Conservation (phyloP, 345 rosid species). For the Geranium rotundifolium region DNA sequence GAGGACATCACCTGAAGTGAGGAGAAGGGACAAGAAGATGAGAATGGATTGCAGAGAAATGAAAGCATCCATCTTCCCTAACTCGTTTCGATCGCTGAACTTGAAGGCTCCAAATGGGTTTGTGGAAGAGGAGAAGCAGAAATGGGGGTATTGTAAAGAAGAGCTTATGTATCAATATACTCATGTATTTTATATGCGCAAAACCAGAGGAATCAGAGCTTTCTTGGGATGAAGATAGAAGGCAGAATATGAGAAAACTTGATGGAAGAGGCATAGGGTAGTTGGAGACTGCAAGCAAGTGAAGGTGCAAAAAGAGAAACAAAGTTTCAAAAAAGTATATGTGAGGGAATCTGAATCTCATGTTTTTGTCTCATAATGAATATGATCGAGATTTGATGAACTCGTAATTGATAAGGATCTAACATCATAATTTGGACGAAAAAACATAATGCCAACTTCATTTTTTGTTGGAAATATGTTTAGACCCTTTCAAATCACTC, state of each 20-base stretch:
- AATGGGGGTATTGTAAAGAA: conserved; percentile 35
- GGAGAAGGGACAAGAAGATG: conserved; percentile 39
- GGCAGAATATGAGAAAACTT: conserved; percentile 89
- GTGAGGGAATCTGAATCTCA: conserved; percentile 16
- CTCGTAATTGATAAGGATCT: no score
- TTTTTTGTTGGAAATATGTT: neutral
- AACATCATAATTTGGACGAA: no score
- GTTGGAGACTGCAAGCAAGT: conserved; percentile 76
- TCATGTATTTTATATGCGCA: conserved; percentile 18
- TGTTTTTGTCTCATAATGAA: neutral
- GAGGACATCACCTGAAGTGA: conserved; percentile 52
- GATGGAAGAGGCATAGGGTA: conserved; percentile 72
- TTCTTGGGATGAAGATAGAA: conserved; percentile 62
- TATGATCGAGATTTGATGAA: neutral
- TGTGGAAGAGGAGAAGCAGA: conserved; percentile 22
- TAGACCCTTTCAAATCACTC: no score
- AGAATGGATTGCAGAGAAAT: conserved; percentile 24
- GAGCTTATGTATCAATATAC: conserved; percentile 33
- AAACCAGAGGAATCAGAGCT: conserved; percentile 68
- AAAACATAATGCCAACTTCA: no score
- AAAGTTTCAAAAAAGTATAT: conserved; percentile 17
- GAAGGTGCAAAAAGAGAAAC: conserved; percentile 47
- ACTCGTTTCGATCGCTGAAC: conserved; percentile 10
- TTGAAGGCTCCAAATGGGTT: conserved; percentile 7
- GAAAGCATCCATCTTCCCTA: conserved; percentile 33